phyloP scores from a whole-genome alignment of 345 rosid species.

The Rhodamnia rubescens region DNA sequence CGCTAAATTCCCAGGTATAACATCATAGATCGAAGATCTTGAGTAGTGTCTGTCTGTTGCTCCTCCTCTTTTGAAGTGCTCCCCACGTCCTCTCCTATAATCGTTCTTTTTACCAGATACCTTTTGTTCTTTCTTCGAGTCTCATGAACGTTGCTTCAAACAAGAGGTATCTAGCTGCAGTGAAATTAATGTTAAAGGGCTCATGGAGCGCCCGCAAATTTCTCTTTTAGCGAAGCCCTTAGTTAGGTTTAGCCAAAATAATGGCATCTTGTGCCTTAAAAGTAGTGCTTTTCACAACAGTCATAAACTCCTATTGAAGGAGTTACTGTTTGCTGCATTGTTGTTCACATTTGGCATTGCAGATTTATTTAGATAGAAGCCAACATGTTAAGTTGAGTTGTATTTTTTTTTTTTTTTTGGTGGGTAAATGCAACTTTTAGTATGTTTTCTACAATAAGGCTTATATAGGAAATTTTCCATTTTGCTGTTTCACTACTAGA shows the following conservation, averaged over 20 bases:
- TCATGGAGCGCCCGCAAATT: background rate
- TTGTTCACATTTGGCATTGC: background rate
- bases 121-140: background rate
- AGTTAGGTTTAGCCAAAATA: background rate
- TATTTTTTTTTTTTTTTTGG: too few relatives aligned
- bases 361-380: background rate
- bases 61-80: background rate
- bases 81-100: background rate
- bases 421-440: background rate
- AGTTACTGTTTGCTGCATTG: background rate
- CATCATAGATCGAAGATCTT: background rate
- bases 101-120: background rate
- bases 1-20: constrained; percentile 67
- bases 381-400: background rate
- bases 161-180: background rate
- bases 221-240: background rate
- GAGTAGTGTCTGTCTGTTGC: background rate
- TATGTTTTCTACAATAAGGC: background rate
- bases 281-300: background rate
- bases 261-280: background rate
- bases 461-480: background rate
- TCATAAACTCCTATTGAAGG: background rate
- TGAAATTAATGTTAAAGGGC: background rate
- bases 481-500: background rate
- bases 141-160: background rate